Percentiles rank a stretch among this genome's conserved stretches.
These are phyloP conservation scores for Magnolia kwangsiensis DNA, from an alignment of 164 flowering plant species.

Conservation along the genomic window DNA sequence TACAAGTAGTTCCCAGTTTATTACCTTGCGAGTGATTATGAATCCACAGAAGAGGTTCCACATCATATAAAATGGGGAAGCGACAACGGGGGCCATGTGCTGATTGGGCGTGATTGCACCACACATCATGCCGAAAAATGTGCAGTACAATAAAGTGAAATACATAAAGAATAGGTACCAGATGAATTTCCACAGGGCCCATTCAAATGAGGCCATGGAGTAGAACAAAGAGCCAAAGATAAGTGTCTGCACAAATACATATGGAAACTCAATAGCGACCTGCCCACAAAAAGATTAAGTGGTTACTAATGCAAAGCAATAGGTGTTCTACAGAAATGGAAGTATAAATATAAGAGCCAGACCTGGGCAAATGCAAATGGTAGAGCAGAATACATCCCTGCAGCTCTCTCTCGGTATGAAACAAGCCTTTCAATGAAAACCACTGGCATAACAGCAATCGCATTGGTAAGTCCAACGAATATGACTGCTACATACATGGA, in stretches of 20 bases:
- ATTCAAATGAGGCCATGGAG: slow-evolving; percentile 84
- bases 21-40: slow-evolving; percentile 92
- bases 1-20: neutral
- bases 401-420: slow-evolving; percentile 95
- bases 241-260: slow-evolving; percentile 76
- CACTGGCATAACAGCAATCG: slow-evolving; percentile 88
- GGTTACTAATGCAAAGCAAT: neutral
- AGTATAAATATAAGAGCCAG: neutral
- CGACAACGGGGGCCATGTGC: slow-evolving; percentile 76
- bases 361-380: slow-evolving; percentile 99
- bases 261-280: slow-evolving; percentile 95
- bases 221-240: slow-evolving; percentile 78
- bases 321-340: neutral
- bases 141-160: slow-evolving; percentile 87
- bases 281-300: slow-evolving; percentile 26
- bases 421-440: slow-evolving; percentile 94
- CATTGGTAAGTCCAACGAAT: slow-evolving; percentile 90
- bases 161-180: slow-evolving; percentile 91
- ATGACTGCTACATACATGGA: slow-evolving; percentile 91
- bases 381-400: slow-evolving; percentile 92
- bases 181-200: slow-evolving; percentile 60
- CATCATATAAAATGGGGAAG: slow-evolving; percentile 93
- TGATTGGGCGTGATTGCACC: slow-evolving; percentile 96
- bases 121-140: slow-evolving; percentile 96
- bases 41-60: slow-evolving; percentile 99